These are phyloP conservation scores for Leccinum subfulvum DNA, from an alignment of 1,284 basidiomycete genomes.

Conservation along the genomic window DNA sequence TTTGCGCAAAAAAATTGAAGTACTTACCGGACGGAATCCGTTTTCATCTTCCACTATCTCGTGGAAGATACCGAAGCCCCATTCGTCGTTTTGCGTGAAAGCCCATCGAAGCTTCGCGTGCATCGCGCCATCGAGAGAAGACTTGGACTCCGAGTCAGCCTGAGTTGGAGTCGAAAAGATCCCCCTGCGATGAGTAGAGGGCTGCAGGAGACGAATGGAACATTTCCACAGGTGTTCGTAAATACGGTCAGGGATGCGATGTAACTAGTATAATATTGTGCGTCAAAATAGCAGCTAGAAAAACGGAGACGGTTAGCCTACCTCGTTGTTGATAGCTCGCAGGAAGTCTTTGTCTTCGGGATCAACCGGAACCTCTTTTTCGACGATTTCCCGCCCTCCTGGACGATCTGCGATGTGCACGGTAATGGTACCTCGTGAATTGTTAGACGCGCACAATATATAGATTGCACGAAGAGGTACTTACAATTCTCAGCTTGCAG, in stretches of 20 bases:
- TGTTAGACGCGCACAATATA: neutral
- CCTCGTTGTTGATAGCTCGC: neutral
- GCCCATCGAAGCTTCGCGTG: neutral
- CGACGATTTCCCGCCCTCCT: neutral
- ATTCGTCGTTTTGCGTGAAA: neutral
- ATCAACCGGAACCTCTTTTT: neutral
- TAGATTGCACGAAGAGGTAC: neutral
- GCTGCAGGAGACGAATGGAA: neutral
- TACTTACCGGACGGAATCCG: neutral
- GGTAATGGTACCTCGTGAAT: neutral
- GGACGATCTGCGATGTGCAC: neutral
- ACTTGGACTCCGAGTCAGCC: neutral
- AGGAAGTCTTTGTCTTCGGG: neutral
- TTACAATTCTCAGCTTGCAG: neutral
- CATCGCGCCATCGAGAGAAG: neutral
- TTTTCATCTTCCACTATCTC: neutral
- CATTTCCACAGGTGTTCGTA: neutral
- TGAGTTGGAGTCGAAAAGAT: neutral
- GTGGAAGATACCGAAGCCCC: neutral
- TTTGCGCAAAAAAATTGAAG: neutral
- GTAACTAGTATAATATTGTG: neutral
- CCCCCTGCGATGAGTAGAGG: neutral
- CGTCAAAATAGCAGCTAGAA: neutral
- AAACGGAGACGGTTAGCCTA: neutral
- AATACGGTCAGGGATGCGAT: neutral